These are phyloP conservation scores for Rugosomyces carneus DNA, from an alignment of 1,284 basidiomycete species.

Conservation along the genomic window DNA sequence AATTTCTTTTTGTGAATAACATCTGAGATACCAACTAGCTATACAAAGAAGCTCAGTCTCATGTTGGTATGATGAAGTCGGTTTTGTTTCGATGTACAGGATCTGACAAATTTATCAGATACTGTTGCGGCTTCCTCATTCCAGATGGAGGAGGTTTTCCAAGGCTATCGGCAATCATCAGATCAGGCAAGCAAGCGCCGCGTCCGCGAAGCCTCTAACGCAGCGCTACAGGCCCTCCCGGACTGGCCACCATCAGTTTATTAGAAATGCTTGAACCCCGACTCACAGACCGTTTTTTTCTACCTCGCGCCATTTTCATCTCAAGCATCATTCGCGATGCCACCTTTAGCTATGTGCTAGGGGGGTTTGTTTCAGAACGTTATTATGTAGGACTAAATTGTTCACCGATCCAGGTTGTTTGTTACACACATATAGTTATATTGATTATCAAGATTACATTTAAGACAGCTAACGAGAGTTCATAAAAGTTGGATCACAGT, in stretches of 20 bases:
- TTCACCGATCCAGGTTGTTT: background rate
- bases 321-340: no score
- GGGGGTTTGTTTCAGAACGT: no score
- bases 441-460: background rate
- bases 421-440: background rate
- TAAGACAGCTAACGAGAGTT: background rate
- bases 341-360: background rate
- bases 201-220: slow-evolving; percentile 57
- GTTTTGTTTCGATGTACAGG: background rate
- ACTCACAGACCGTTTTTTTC: no score
- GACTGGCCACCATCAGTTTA: slow-evolving; percentile 41
- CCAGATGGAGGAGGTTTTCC: slow-evolving; percentile 54
- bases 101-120: slow-evolving; percentile 28
- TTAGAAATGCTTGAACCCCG: no score
- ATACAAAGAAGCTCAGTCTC: slow-evolving; percentile 42
- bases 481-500: background rate
- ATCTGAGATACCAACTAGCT: slow-evolving; percentile 29
- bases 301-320: no score
- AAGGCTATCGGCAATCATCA: slow-evolving; percentile 51
- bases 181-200: slow-evolving; percentile 50
- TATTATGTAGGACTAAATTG: background rate
- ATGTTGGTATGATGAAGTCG: slow-evolving; percentile 38
- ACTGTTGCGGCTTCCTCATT: slow-evolving; percentile 49
- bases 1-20: slow-evolving; percentile 1
- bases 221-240: slow-evolving; percentile 48